A percentile compares a stretch with the other conserved stretches of the same genome.
phyloP scores from a whole-genome alignment of 1,284 basidiomycete species.

The Ustilago sp. region DNA sequence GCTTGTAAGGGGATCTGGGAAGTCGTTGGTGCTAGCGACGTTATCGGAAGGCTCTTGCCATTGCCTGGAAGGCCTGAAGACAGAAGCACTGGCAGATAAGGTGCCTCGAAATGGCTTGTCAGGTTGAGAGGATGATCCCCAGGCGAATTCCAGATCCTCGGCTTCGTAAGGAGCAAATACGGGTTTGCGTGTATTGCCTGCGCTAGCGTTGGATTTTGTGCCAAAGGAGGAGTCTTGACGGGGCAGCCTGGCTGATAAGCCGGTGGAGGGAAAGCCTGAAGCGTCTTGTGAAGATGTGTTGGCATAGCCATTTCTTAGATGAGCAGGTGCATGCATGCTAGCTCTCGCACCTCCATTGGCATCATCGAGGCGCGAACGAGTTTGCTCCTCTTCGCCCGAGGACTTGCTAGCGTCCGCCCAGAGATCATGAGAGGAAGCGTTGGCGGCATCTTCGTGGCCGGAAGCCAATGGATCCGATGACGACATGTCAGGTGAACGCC shows the following conservation, averaged over 20 bases:
- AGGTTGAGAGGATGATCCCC: constrained; percentile 26
- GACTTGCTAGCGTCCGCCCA: constrained; percentile 28
- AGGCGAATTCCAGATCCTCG: constrained; percentile 28
- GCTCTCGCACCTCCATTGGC: constrained; percentile 51
- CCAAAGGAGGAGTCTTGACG: constrained; percentile 42
- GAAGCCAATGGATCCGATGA: constrained; percentile 13
- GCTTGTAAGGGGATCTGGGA: constrained; percentile 31
- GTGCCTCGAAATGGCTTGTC: constrained; percentile 11
- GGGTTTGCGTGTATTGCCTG: constrained; percentile 17
- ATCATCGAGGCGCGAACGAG: constrained; percentile 11
- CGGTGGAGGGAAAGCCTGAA: constrained; percentile 39
- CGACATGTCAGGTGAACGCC: constrained; percentile 18
- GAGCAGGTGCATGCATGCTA: constrained; percentile 50
- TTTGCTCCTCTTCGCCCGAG: neutral
- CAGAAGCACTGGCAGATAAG: constrained; percentile 31
- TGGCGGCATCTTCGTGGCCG: constrained; percentile 14
- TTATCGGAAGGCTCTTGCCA: constrained; percentile 9
- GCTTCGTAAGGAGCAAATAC: constrained; percentile 35
- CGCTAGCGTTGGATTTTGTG: constrained; percentile 15
- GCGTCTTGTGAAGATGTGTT: constrained; percentile 10
- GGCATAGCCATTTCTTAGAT: constrained; percentile 9
- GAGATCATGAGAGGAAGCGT: constrained; percentile 19
- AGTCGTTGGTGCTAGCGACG: constrained; percentile 14
- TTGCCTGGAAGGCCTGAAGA: constrained; percentile 25
- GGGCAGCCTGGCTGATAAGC: constrained; percentile 28